Conservation (phyloP, 1,284 basidiomycete genomes). For the Leucoagaricus sp. region DNA sequence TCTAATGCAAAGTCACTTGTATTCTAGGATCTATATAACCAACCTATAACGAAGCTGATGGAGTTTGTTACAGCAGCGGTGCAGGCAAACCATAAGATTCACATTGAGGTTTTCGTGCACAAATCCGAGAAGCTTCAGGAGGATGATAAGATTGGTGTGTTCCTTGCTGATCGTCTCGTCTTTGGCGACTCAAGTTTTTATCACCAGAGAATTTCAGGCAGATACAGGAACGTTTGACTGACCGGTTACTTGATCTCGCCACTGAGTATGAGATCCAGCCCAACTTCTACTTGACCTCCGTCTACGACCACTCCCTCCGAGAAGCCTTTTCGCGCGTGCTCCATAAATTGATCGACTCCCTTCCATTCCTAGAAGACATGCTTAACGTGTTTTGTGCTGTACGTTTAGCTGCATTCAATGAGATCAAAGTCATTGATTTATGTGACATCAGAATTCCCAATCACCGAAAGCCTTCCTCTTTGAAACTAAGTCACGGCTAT, state of each 20-base stretch:
- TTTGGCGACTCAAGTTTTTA: not conserved
- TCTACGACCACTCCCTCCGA: conserved; percentile 87
- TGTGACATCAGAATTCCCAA: conserved; percentile 69
- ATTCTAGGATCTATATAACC: conserved; percentile 64
- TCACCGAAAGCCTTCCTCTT: conserved; percentile 94
- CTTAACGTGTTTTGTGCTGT: conserved; percentile 83
- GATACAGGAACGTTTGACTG: conserved; percentile 83
- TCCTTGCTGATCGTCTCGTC: conserved; percentile 12
- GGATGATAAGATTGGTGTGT: conserved; percentile 85
- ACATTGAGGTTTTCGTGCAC: conserved; percentile 94
- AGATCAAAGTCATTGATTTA: conserved; percentile 5
- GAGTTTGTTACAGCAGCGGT: conserved; percentile 77
- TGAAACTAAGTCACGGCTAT: conserved; percentile 84
- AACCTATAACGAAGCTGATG: conserved; percentile 79
- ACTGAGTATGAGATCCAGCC: conserved; percentile 70
- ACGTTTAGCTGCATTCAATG: conserved; percentile 28
- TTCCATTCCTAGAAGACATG: conserved; percentile 77
- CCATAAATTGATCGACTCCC: conserved; percentile 71
- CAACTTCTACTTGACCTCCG: conserved; percentile 86
- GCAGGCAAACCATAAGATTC: conserved; percentile 76
- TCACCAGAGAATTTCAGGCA: conserved; percentile 83
- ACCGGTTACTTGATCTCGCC: conserved; percentile 77
- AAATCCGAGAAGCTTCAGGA: conserved; percentile 93
- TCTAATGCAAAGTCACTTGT: not conserved
- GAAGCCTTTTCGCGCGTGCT: conserved; percentile 85